A percentile compares a stretch with the other conserved stretches of the same genome.
phyloP scores from a whole-genome alignment of 2,329 filamentous ascomycete species.

The Peltaster fructicola region DNA sequence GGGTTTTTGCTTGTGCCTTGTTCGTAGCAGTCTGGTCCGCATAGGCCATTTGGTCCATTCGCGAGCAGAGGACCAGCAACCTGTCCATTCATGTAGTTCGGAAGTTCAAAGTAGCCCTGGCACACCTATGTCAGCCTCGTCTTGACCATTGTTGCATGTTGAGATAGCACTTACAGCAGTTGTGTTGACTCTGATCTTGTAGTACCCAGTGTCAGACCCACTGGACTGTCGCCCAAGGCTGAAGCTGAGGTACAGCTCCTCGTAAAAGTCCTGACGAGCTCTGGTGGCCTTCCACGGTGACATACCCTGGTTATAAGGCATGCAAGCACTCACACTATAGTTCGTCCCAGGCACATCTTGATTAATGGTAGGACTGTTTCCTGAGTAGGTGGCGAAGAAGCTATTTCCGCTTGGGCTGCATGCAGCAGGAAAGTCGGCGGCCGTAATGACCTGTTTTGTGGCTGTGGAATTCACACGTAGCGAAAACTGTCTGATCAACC shows the following conservation, averaged over 20 bases:
- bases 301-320: slow-evolving; percentile 9
- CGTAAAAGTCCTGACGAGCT: slow-evolving; percentile 16
- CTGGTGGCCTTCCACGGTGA: slow-evolving; percentile 15
- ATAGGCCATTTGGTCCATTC: no score
- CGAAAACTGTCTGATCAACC: neutral
- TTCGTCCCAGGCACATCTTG: no score
- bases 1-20: no score
- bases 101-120: slow-evolving; percentile 19
- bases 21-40: no score
- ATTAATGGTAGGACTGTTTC: no score
- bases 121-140: no score
- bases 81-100: slow-evolving; percentile 14
- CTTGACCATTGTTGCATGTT: no score
- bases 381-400: no score
- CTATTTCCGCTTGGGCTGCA: no score
- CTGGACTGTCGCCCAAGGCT: no score
- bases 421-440: neutral
- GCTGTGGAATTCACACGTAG: neutral
- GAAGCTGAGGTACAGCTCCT: slow-evolving; percentile 15
- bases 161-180: no score
- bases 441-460: neutral
- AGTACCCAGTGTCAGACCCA: slow-evolving; percentile 5
- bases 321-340: slow-evolving; percentile 10
- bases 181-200: slow-evolving; percentile 13
- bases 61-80: slow-evolving; percentile 6